phyloP scores from a whole-genome alignment of 1,284 basidiomycete species.

The Boletus mariae region DNA sequence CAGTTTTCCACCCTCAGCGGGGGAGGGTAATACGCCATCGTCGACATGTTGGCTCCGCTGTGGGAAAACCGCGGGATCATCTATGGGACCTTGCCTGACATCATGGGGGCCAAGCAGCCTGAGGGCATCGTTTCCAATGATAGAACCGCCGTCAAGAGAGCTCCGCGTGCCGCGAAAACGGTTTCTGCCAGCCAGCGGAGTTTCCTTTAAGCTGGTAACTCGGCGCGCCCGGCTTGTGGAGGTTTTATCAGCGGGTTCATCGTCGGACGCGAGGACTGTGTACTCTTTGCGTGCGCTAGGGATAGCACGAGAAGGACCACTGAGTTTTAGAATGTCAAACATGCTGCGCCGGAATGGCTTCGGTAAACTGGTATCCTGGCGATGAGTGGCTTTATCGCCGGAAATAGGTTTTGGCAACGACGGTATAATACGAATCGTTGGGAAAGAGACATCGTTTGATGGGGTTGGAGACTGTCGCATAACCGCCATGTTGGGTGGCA shows the following conservation, averaged over 20 bases:
- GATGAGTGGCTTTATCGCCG: background rate
- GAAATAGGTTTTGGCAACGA: background rate
- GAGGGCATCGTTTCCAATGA: no score
- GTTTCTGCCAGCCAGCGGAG: background rate
- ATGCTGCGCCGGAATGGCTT: conserved; percentile 28
- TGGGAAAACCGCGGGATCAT: background rate
- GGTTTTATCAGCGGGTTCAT: background rate
- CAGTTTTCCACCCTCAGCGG: background rate
- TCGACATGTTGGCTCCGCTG: background rate
- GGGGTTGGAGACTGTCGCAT: background rate
- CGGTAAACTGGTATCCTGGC: background rate
- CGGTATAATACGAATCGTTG: conserved; percentile 5
- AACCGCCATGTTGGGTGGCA: background rate
- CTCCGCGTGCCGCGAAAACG: background rate
- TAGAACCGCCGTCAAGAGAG: conserved; percentile 4
- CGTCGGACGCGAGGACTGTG: background rate
- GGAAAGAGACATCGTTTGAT: background rate
- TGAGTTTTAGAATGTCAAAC: conserved; percentile 28
- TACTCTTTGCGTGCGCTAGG: conserved; percentile 1
- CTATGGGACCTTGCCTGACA: background rate
- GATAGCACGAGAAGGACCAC: conserved; percentile 1
- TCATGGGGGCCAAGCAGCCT: background rate
- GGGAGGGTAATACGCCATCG: background rate
- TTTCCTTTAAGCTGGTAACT: background rate
- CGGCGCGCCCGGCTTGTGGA: background rate